Conservation (phyloP, 2,329 filamentous ascomycete species). For the Claviceps sorghi region DNA sequence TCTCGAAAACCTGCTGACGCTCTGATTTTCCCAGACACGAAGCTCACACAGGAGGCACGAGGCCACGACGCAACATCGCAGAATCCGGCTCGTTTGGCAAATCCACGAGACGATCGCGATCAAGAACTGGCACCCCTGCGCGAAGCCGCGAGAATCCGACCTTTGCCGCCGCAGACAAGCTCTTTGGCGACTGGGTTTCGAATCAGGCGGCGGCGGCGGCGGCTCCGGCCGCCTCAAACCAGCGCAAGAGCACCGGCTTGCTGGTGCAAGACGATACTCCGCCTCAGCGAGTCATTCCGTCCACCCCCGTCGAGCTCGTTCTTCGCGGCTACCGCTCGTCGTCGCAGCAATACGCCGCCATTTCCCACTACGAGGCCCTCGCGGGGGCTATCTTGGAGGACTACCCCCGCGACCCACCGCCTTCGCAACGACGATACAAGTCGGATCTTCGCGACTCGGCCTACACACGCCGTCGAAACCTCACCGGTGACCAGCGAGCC, state of each 20-base stretch:
- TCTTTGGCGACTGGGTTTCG: slow-evolving; percentile 45
- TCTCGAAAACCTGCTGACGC: not conserved
- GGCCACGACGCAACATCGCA: slow-evolving; percentile 38
- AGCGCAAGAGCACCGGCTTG: slow-evolving; percentile 23
- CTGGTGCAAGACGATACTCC: slow-evolving; percentile 25
- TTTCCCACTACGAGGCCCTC: slow-evolving; percentile 76
- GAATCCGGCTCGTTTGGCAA: slow-evolving; percentile 54
- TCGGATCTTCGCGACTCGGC: slow-evolving; percentile 60
- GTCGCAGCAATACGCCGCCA: slow-evolving; percentile 66
- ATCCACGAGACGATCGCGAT: slow-evolving; percentile 48
- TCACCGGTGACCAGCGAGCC: slow-evolving; percentile 58
- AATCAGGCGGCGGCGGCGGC: slow-evolving; percentile 28
- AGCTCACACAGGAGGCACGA: slow-evolving; percentile 30
- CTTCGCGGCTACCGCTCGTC: slow-evolving; percentile 62
- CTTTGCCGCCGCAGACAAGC: slow-evolving; percentile 43
- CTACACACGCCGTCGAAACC: slow-evolving; percentile 46
- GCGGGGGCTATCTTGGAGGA: slow-evolving; percentile 84
- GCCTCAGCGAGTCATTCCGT: slow-evolving; percentile 20
- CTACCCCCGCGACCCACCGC: slow-evolving; percentile 73
- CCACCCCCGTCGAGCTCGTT: slow-evolving; percentile 56
- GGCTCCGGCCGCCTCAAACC: slow-evolving; percentile 11
- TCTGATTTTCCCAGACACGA: slow-evolving; percentile 29
- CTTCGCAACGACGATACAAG: slow-evolving; percentile 55
- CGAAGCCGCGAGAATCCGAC: slow-evolving; percentile 45
- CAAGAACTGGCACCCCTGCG: slow-evolving; percentile 43